Evolutionary conservation across 1,284 basidiomycete species (phyloP), one percentile per base, ranked within the genome.

Genomic region (Tylopilus orsonianus): DNA sequence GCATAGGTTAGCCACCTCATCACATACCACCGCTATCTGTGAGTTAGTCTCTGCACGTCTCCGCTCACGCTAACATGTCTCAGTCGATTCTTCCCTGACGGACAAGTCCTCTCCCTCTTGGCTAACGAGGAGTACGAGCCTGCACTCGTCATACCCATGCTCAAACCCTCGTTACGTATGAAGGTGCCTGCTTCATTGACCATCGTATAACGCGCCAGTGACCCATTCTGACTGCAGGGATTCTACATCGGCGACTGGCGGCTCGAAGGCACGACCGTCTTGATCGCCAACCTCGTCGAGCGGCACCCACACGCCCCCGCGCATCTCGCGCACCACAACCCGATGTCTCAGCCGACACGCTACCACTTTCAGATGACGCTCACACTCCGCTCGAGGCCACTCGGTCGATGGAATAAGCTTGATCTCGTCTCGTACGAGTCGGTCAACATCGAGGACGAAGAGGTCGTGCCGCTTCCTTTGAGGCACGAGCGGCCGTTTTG

Each of bases 341-440:
- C 50, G 20, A 34, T 48, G 20, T 36, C 59, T 19, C 50, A 50
- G 16, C 56, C 44, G 37, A 49, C 32, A 16, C 81, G 86, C 41
- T 96, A 96, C 66, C 75, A 83, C 7, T 97, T 97, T 67, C 81
- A 82, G 60, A 97, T 97, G 93, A 78, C 78, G 12, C 78, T 97
- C 50, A 69, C 74, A 10, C 73, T 97, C 16, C 78, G 79, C n/a
- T 90, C 90, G 37, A 85, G 87, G 8, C 85, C 86, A 1, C 66
- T 90, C 12, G 92, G 92, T 13, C 75, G 87, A 36, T 97, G 93
- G 93, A 95, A 97, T 70, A 89, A 83, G 62, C 75, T 97, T 53
- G 85, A 92, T 50, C 78, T 96, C 40, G 60, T 76, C 38, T 75
- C 78, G 12, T 96, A 96, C 65, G 77, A 86, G 50, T 85, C 84